Evolutionary conservation across 306 rosid species (phyloP), one percentile per base, ranked within the genome.

Genomic region (Glycine soja): DNA sequence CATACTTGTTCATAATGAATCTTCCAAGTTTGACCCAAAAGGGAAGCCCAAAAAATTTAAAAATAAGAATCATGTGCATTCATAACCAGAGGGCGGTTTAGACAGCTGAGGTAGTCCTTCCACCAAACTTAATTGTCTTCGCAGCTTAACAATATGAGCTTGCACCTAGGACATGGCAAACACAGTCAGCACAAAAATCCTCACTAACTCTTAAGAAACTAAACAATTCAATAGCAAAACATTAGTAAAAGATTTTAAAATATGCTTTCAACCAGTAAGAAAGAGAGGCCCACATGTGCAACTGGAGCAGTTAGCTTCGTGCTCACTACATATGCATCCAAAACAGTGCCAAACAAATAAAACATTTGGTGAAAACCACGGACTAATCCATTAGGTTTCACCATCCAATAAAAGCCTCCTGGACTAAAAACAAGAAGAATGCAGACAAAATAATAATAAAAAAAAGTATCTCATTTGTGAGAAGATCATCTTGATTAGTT

Each of bases 141-240:
- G 88, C 90, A 93, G 89, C 83, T 89, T 93, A 56, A 87, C 85
- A 80, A 93, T 93, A 86, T 95, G 99, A 81, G 91, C 91, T 93
- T 93, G 99, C 82, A 93, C 98, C 99, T 93, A 85, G 51, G 71
- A 89, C 81, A 81, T 78, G 68, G 72, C 38, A 80, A 66, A 80
- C 30, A 77, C 6, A 66, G 80, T 83, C 84, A 86, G 84, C 84
- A 34, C 47, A 63, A 6, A 79, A 75, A 56, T 72, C 67, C 52
- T 4, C 74, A 69, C 74, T 7, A 70, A 45, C 18, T 51, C 40
- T 47, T 46, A 14, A 67, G 75, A 70, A 5, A 47, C 14, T 74
- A 10, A 43, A 75, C 47, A 72, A 47, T 52, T 13, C 69, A 52
- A 7, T 48, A 66, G 68, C 12, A 74, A 32, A 58, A 61, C 47